A percentile compares a stretch with the other conserved stretches of the same genome.
Evolutionary conservation across 202 grass and related monocot species (phyloP).

Genomic region (Panicum virgatum): DNA sequence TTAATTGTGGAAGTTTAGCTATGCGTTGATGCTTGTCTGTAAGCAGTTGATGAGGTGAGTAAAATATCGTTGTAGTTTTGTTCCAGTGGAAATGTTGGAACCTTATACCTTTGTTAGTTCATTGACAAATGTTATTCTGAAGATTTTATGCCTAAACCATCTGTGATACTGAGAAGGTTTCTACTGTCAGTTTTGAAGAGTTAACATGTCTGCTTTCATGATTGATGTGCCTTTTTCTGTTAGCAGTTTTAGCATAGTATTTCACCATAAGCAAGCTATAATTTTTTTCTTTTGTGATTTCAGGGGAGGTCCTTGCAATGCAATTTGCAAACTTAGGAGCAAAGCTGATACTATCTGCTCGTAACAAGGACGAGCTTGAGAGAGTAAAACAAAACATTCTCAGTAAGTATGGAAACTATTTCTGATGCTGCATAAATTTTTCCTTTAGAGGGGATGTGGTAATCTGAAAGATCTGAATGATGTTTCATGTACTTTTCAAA

Average conservation of each 20-base stretch:
- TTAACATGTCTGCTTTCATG: not conserved
- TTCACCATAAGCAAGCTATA: not conserved
- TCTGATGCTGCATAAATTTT: not conserved
- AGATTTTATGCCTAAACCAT: not conserved
- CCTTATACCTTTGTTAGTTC: not conserved
- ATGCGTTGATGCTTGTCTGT: not conserved
- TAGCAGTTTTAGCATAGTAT: not conserved
- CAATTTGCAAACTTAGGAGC: constrained; percentile 87
- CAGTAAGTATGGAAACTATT: constrained; percentile 51
- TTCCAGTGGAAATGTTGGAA: not conserved
- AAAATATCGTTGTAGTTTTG: not conserved
- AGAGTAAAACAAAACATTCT: constrained; percentile 76
- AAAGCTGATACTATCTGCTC: constrained; percentile 94
- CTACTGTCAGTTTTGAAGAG: not conserved
- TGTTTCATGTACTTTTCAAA: constrained; percentile 37
- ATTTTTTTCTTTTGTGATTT: constrained; percentile 22
- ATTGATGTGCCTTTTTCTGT: not conserved
- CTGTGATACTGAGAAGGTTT: not conserved
- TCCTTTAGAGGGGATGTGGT: not conserved
- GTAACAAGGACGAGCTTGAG: constrained; percentile 73
- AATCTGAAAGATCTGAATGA: constrained; percentile 13
- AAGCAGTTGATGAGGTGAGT: not conserved
- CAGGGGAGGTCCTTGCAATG: constrained; percentile 80
- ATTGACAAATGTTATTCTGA: not conserved
- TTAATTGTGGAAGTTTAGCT: not conserved